Evolutionary conservation across 805 yeast genomes (phyloP).

Genomic region (Tanozyma kutaoensis): DNA sequence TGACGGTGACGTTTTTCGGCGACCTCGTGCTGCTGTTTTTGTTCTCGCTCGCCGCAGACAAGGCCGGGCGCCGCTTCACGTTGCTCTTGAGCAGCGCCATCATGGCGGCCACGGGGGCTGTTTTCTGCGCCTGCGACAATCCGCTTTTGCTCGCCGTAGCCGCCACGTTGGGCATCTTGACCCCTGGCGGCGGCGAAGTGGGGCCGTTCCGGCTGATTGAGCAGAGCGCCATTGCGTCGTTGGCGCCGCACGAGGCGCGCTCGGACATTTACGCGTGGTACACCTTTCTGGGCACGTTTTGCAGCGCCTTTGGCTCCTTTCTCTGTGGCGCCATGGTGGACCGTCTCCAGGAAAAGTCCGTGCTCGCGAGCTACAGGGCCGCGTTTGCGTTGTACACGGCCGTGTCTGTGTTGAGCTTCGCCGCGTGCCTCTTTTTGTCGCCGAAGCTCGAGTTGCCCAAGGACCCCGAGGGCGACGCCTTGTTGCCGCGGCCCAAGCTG

Average conservation of each 20-base stretch:
- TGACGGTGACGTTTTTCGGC: conserved; percentile 36
- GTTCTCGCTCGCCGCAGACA: conserved; percentile 32
- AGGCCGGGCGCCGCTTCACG: conserved; percentile 29
- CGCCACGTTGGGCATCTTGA: conserved; percentile 36
- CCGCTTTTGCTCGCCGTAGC: conserved; percentile 20
- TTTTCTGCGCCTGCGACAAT: conserved; percentile 20
- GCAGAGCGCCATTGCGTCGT: conserved; percentile 36
- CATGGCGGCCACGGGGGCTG: conserved; percentile 31
- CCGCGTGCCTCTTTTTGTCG: conserved; percentile 8
- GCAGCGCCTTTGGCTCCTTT: conserved; percentile 33
- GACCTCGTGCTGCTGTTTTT: conserved; percentile 36
- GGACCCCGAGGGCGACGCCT: neutral
- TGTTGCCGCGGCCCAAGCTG: conserved; percentile 1
- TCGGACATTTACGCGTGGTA: conserved; percentile 51
- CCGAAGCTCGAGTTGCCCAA: conserved; percentile 6
- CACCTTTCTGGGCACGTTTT: conserved; percentile 32
- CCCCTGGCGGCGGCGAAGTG: conserved; percentile 47
- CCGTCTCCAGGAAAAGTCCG: conserved; percentile 6
- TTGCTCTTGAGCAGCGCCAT: conserved; percentile 24
- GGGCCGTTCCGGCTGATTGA: conserved; percentile 50
- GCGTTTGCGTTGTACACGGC: conserved; percentile 15
- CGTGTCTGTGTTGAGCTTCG: conserved; percentile 7
- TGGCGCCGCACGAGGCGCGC: conserved; percentile 25
- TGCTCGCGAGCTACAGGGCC: conserved; percentile 13
- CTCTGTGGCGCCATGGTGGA: conserved; percentile 20